Percentiles rank a stretch among this genome's conserved stretches.
Evolutionary conservation across 768 basidiomycete genomes (phyloP).

Genomic region (Lepiota brunneoincarnata): DNA sequence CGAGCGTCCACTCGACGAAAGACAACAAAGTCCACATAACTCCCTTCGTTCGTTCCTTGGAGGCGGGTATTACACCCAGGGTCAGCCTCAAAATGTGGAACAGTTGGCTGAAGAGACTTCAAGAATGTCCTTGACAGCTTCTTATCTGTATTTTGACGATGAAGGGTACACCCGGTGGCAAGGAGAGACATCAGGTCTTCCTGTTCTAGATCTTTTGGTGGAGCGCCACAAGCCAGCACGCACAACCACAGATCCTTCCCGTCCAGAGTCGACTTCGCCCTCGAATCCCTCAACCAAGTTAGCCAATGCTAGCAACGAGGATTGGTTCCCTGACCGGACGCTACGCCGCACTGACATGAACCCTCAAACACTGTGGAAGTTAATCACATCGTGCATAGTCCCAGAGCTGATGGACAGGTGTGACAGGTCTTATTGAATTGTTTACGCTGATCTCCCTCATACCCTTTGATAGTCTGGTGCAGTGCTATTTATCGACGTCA

Average conservation of each 20-base stretch:
- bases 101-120: conserved; percentile 56
- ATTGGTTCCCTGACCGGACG: conserved; percentile 86
- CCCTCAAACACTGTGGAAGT: conserved; percentile 84
- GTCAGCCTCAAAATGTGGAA: conserved; percentile 29
- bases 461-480: conserved; percentile 55
- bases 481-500: conserved; percentile 88
- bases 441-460: conserved; percentile 14
- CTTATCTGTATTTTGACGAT: conserved; percentile 85
- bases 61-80: conserved; percentile 25
- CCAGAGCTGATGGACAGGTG: conserved; percentile 95
- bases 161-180: conserved; percentile 89
- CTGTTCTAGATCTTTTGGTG: conserved; percentile 79
- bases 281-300: conserved; percentile 24
- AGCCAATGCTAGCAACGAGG: conserved; percentile 35
- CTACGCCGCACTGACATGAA: conserved; percentile 75
- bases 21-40: conserved; percentile 42
- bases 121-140: conserved; percentile 66
- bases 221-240: conserved; percentile 55
- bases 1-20: conserved; percentile 39
- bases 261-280: neutral
- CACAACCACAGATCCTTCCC: conserved; percentile 16
- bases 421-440: conserved; percentile 17
- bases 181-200: conserved; percentile 90
- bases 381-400: conserved; percentile 81
- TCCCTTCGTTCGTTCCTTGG: conserved; percentile 40